Conservation (phyloP, 2,329 filamentous ascomycete genomes). For the Lachnellula subtilissima region DNA sequence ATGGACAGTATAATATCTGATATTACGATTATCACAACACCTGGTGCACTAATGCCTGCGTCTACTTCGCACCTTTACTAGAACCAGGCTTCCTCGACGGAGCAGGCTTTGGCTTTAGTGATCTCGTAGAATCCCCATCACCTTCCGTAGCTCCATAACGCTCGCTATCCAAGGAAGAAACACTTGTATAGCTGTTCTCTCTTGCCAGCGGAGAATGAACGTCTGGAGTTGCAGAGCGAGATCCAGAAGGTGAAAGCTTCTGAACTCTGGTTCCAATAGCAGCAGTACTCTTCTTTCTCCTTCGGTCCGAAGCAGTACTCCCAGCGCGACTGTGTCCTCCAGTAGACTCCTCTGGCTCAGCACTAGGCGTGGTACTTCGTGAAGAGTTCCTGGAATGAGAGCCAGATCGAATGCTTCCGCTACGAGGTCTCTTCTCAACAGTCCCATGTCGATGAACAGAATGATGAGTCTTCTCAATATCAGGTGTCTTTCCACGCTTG, state of each 20-base stretch:
- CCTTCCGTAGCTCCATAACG: conserved; percentile 7
- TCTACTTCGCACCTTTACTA: conserved; percentile 14
- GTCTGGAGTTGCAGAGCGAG: conserved; percentile 28
- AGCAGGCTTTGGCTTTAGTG: conserved; percentile 12
- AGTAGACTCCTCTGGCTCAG: conserved; percentile 27
- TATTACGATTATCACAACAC: not conserved
- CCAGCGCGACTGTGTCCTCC: conserved; percentile 23
- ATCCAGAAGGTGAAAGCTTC: conserved; percentile 25
- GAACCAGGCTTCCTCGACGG: conserved; percentile 11
- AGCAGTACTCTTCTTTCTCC: conserved; percentile 24
- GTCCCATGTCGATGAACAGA: conserved; percentile 21
- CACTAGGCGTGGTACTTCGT: conserved; percentile 31
- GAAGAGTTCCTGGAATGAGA: conserved; percentile 33
- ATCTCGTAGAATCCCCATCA: conserved; percentile 18
- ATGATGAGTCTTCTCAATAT: conserved; percentile 30
- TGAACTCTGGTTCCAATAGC: conserved; percentile 13
- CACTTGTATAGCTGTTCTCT: conserved; percentile 28
- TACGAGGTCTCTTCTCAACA: conserved; percentile 26
- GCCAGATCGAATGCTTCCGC: conserved; percentile 27
- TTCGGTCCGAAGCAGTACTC: conserved; percentile 27
- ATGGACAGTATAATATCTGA: too few species aligned
- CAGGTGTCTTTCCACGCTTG: conserved; percentile 31
- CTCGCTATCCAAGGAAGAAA: conserved; percentile 29
- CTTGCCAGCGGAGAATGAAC: conserved; percentile 28
- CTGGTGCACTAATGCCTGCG: conserved; percentile 4